Evolutionary conservation across 768 basidiomycete genomes (phyloP).

Genomic region (Boletus coccyginus): DNA sequence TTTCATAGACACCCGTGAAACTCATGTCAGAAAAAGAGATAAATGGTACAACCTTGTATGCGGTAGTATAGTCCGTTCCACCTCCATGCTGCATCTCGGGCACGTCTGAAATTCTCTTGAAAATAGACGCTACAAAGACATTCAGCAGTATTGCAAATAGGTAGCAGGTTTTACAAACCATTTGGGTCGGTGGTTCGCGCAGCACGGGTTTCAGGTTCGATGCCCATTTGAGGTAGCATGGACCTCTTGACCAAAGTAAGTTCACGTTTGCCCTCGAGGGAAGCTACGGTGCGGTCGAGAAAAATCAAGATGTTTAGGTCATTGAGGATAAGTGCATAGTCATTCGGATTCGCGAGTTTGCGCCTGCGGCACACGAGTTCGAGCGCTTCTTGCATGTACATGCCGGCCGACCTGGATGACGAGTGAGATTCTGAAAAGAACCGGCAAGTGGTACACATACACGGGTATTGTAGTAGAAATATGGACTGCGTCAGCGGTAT

Average conservation of each 20-base stretch:
- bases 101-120: slow-evolving; percentile 79
- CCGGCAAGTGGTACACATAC: slow-evolving; percentile 45
- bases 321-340: slow-evolving; percentile 76
- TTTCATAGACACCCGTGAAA: background rate
- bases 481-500: slow-evolving; percentile 78
- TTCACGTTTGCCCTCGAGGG: slow-evolving; percentile 83
- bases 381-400: slow-evolving; percentile 96
- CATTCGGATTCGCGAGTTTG: slow-evolving; percentile 63
- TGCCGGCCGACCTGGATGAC: slow-evolving; percentile 67
- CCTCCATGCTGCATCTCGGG: slow-evolving; percentile 53
- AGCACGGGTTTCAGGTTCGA: slow-evolving; percentile 62
- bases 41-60: slow-evolving; percentile 68
- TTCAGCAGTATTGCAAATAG: background rate
- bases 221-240: slow-evolving; percentile 70
- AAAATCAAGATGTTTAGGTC: slow-evolving; percentile 74
- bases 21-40: background rate
- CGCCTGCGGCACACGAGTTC: slow-evolving; percentile 77
- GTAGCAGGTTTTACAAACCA: slow-evolving; percentile 46
- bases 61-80: slow-evolving; percentile 74
- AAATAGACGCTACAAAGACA: slow-evolving; percentile 72
- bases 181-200: slow-evolving; percentile 88
- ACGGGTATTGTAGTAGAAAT: slow-evolving; percentile 89
- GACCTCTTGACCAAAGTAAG: slow-evolving; percentile 77
- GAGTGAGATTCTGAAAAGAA: background rate
- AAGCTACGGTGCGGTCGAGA: slow-evolving; percentile 94